Evolutionary conservation across 768 basidiomycete species (phyloP).

Genomic region (Austroboletus eburneus): DNA sequence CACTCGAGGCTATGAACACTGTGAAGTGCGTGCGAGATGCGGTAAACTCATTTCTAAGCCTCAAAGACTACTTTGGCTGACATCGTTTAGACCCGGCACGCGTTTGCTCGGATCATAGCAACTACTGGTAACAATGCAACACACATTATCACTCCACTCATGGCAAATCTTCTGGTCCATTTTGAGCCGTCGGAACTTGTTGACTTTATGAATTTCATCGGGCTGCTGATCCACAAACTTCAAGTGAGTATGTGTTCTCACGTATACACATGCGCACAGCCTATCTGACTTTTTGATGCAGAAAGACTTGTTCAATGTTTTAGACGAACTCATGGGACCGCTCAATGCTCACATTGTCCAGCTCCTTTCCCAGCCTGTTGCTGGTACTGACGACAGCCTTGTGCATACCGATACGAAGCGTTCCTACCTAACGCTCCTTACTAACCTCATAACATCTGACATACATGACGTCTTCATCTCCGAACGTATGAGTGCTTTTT

Average conservation of each 20-base stretch:
- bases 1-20: slow-evolving; percentile 82
- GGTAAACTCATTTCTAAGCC: slow-evolving; percentile 43
- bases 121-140: slow-evolving; percentile 85
- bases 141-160: slow-evolving; percentile 82
- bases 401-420: slow-evolving; percentile 80
- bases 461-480: slow-evolving; percentile 85
- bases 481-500: slow-evolving; percentile 54
- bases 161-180: slow-evolving; percentile 85
- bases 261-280: neutral
- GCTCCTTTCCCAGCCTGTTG: slow-evolving; percentile 74
- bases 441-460: slow-evolving; percentile 74
- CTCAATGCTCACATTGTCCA: slow-evolving; percentile 77
- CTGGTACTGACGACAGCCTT: slow-evolving; percentile 83
- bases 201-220: slow-evolving; percentile 95
- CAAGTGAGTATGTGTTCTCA: slow-evolving; percentile 48
- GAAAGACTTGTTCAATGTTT: slow-evolving; percentile 81
- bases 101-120: slow-evolving; percentile 89
- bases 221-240: slow-evolving; percentile 83
- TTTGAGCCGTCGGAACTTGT: slow-evolving; percentile 90
- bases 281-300: slow-evolving; percentile 29
- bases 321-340: slow-evolving; percentile 88
- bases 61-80: slow-evolving; percentile 5
- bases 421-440: slow-evolving; percentile 81
- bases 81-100: slow-evolving; percentile 70
- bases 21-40: slow-evolving; percentile 89